Percentiles rank a stretch among this genome's conserved stretches.
Conservation (phyloP, 345 rosid species). For the Alliaria petiolata region DNA sequence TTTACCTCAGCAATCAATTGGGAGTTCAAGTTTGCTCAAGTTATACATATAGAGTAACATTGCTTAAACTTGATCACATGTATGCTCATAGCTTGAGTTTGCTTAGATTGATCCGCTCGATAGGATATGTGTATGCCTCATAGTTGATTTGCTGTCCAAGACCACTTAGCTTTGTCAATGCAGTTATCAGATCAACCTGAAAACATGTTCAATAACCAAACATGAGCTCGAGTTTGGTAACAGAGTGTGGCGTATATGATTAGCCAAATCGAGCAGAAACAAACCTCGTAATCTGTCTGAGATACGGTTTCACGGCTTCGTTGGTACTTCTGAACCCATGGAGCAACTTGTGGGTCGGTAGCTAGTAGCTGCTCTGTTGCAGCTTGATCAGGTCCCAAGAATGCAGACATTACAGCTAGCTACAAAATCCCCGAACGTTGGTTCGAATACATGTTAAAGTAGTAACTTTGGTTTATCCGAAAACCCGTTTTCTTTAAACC, state of each 20-base stretch:
- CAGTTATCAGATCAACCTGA: conserved; percentile 92
- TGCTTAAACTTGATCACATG: background rate
- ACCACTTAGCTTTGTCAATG: conserved; percentile 69
- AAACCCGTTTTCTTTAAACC: background rate
- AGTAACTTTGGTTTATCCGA: background rate
- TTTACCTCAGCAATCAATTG: background rate
- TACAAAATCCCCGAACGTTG: conserved; percentile 18
- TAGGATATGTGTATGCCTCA: conserved; percentile 81
- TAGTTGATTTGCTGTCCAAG: conserved; percentile 86
- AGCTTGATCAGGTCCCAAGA: conserved; percentile 88
- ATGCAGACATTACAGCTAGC: conserved; percentile 94
- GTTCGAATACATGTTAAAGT: background rate
- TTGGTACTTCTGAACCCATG: conserved; percentile 90
- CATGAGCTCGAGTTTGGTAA: background rate
- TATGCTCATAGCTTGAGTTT: conserved; percentile 66
- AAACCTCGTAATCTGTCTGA: conserved; percentile 86
- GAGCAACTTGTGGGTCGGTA: conserved; percentile 61
- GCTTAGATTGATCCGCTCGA: conserved; percentile 52
- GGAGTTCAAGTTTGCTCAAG: background rate
- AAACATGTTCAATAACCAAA: background rate
- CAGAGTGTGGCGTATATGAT: too few relatives aligned
- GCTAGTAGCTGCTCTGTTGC: conserved; percentile 70
- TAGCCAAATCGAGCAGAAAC: background rate
- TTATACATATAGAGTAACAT: conserved; percentile 3
- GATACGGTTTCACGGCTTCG: conserved; percentile 94